Conservation (phyloP, 352 stramenopile genomes). For the Phytophthora brassicae region DNA sequence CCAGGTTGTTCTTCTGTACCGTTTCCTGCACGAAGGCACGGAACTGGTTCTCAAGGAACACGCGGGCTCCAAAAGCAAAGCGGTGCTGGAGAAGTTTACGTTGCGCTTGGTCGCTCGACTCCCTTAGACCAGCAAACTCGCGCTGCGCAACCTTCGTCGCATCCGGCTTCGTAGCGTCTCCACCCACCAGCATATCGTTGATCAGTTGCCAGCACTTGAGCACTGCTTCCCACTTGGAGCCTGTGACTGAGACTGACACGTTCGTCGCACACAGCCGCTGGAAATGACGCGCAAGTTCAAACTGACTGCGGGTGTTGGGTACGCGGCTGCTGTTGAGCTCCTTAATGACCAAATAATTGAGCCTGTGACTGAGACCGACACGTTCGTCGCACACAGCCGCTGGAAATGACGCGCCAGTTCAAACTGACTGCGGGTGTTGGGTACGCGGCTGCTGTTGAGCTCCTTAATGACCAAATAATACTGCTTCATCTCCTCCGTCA, state of each 20-base stretch:
- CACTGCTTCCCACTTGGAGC: slow-evolving; percentile 73
- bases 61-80: slow-evolving; percentile 65
- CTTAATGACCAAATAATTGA: slow-evolving; percentile 66
- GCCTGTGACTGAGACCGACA: slow-evolving; percentile 58
- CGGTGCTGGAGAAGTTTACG: slow-evolving; percentile 47
- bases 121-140: slow-evolving; percentile 45
- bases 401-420: slow-evolving; percentile 64
- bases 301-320: slow-evolving; percentile 70
- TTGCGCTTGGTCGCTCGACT: slow-evolving; percentile 40
- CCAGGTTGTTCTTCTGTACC: slow-evolving; percentile 71
- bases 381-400: slow-evolving; percentile 50
- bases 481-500: slow-evolving; percentile 86
- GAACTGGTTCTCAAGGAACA: slow-evolving; percentile 84
- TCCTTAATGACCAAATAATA: slow-evolving; percentile 74
- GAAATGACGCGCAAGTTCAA: slow-evolving; percentile 63
- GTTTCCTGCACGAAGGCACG: slow-evolving; percentile 76
- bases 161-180: slow-evolving; percentile 43
- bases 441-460: slow-evolving; percentile 69
- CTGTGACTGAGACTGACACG: slow-evolving; percentile 55
- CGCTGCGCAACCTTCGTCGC: slow-evolving; percentile 54
- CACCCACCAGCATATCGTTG: slow-evolving; percentile 58
- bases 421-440: slow-evolving; percentile 71
- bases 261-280: slow-evolving; percentile 53
- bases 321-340: slow-evolving; percentile 73
- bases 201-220: slow-evolving; percentile 86